Conservation (phyloP, 1,284 basidiomycete genomes). For the Peniophora sp. region DNA sequence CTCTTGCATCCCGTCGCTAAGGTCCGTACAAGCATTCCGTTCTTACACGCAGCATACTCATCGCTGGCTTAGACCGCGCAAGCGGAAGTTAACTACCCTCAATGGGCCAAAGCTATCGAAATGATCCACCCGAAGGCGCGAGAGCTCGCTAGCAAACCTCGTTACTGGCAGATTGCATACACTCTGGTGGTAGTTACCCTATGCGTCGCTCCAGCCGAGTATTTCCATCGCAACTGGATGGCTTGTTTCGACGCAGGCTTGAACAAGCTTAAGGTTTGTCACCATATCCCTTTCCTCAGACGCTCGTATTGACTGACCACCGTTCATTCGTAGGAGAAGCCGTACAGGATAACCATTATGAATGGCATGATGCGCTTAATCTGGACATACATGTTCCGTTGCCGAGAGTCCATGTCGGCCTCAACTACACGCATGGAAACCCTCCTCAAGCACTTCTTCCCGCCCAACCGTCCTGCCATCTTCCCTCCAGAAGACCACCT, state of each 20-base stretch:
- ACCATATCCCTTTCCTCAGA: not conserved
- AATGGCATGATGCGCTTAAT: constrained; percentile 81
- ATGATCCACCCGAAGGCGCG: constrained; percentile 78
- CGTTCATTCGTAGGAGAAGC: constrained; percentile 56
- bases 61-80: constrained; percentile 68
- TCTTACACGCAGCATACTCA: not conserved
- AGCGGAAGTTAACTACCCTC: constrained; percentile 92
- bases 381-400: constrained; percentile 94
- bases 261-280: constrained; percentile 70
- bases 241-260: constrained; percentile 64
- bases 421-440: constrained; percentile 74
- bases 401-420: constrained; percentile 77
- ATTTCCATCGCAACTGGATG: constrained; percentile 81
- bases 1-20: constrained; percentile 88
- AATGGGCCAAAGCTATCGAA: constrained; percentile 90
- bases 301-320: constrained; percentile 1
- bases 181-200: constrained; percentile 80
- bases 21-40: constrained; percentile 29
- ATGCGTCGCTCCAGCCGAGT: constrained; percentile 82
- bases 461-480: constrained; percentile 55
- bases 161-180: constrained; percentile 88
- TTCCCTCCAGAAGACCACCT: constrained; percentile 70
- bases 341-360: constrained; percentile 65
- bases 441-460: constrained; percentile 77
- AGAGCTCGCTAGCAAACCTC: constrained; percentile 84